A percentile compares a stretch with the other conserved stretches of the same genome.
Conservation (phyloP, 2,329 filamentous ascomycete species). For the Sclerotinia nivalis region DNA sequence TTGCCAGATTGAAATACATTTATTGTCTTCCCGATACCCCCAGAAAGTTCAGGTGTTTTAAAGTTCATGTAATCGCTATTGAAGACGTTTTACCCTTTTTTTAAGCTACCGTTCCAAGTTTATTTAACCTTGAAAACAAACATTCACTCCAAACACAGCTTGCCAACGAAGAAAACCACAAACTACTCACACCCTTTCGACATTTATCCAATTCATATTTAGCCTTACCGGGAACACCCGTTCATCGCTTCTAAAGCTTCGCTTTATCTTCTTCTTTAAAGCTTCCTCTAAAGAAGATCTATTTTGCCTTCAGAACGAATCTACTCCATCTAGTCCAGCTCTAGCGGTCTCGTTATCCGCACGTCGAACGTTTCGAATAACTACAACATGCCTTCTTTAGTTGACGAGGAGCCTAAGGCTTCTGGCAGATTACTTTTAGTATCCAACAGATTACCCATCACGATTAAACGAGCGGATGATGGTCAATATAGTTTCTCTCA, state of each 20-base stretch:
- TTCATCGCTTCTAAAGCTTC: background rate
- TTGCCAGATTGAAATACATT: background rate
- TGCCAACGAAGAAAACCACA: slow-evolving; percentile 14
- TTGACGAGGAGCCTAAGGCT: slow-evolving; percentile 31
- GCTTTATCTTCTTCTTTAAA: slow-evolving; percentile 8
- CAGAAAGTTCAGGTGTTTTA: background rate
- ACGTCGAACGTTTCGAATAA: background rate
- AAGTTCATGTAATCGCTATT: slow-evolving; percentile 14
- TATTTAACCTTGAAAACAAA: slow-evolving; percentile 3
- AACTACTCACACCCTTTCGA: slow-evolving; percentile 7
- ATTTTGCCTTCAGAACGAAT: background rate
- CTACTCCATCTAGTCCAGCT: background rate
- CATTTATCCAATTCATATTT: slow-evolving; percentile 13
- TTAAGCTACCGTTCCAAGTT: slow-evolving; percentile 8
- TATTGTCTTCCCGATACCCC: background rate
- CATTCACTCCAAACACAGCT: slow-evolving; percentile 10
- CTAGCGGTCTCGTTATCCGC: background rate
- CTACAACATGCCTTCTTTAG: slow-evolving; percentile 34
- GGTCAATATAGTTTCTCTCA: slow-evolving; percentile 92
- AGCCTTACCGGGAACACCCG: slow-evolving; percentile 20
- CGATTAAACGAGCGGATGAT: slow-evolving; percentile 90
- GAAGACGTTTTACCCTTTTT: background rate
- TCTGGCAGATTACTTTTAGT: slow-evolving; percentile 69
- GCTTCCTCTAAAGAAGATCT: background rate
- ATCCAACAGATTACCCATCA: slow-evolving; percentile 94